These are phyloP conservation scores for Peronosclerospora sorghi DNA, from an alignment of 352 stramenopile species.

Conservation along the genomic window DNA sequence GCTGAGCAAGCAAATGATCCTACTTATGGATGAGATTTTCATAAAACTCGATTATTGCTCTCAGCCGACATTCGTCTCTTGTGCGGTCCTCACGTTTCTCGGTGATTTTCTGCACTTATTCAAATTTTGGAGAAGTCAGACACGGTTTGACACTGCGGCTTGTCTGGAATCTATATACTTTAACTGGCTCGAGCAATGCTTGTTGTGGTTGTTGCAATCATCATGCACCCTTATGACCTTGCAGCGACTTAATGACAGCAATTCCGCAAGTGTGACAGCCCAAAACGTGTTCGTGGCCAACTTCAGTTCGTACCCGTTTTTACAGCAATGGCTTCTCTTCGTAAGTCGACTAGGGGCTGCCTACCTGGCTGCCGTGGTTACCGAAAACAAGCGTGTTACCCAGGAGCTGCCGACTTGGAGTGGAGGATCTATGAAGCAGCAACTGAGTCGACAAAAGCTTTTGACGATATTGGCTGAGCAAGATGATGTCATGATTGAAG, in stretches of 20 bases:
- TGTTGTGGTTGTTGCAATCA: slow-evolving; percentile 14
- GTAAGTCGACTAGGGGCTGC: slow-evolving; percentile 16
- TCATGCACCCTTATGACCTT: slow-evolving; percentile 21
- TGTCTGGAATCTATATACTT: neutral
- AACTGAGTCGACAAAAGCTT: slow-evolving; percentile 25
- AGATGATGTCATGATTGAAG: slow-evolving; percentile 58
- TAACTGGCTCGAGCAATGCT: slow-evolving; percentile 16
- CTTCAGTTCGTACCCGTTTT: slow-evolving; percentile 31
- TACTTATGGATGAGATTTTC: slow-evolving; percentile 11
- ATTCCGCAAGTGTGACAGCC: slow-evolving; percentile 11
- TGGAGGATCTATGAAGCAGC: neutral
- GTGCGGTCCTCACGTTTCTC: slow-evolving; percentile 24
- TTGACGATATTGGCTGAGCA: slow-evolving; percentile 50
- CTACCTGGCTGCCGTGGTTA: slow-evolving; percentile 5
- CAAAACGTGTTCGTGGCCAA: slow-evolving; percentile 27
- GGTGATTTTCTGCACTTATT: slow-evolving; percentile 19
- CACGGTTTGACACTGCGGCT: neutral
- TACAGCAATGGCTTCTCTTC: slow-evolving; percentile 50
- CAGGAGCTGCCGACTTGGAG: neutral
- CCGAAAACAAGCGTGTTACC: neutral
- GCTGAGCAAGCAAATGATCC: slow-evolving; percentile 11
- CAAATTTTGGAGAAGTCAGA: slow-evolving; percentile 2
- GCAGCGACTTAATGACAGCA: slow-evolving; percentile 8
- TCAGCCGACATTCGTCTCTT: slow-evolving; percentile 39
- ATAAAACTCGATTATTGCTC: slow-evolving; percentile 9